Conservation (phyloP, 129 eudicot species). For the Gnaphalium uliginosum region DNA sequence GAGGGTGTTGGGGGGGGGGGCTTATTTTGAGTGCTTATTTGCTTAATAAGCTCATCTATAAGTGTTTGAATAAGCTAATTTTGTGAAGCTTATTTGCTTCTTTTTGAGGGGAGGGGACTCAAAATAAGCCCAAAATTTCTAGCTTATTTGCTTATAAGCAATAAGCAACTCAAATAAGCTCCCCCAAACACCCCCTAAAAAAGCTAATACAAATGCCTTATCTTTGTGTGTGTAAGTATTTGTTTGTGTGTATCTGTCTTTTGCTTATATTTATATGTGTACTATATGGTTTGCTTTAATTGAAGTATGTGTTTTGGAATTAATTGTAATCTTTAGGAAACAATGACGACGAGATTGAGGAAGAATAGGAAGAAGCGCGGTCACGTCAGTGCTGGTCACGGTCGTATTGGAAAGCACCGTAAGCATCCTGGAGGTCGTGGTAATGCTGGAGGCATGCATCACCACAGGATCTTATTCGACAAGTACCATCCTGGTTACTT, state of each 20-base stretch:
- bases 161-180: too few relatives aligned
- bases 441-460: slow-evolving; percentile 88
- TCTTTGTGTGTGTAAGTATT: background rate
- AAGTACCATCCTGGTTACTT: slow-evolving; percentile 93
- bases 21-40: too few relatives aligned
- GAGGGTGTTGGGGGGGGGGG: too few relatives aligned
- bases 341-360: slow-evolving; percentile 69
- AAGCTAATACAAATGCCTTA: background rate
- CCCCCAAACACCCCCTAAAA: too few relatives aligned
- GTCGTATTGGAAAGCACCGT: slow-evolving; percentile 79
- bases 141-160: too few relatives aligned
- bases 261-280: background rate
- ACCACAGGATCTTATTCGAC: slow-evolving; percentile 90
- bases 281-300: background rate
- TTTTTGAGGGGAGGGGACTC: too few relatives aligned
- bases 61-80: too few relatives aligned
- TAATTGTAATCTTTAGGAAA: slow-evolving; percentile 6
- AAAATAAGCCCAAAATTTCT: too few relatives aligned
- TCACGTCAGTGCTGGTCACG: slow-evolving; percentile 79
- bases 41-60: too few relatives aligned
- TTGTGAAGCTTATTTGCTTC: too few relatives aligned
- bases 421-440: slow-evolving; percentile 92
- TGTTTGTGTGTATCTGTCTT: background rate
- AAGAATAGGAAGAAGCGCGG: slow-evolving; percentile 88
- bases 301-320: background rate